Evolutionary conservation across 345 rosid genomes (phyloP).

Genomic region (Bruguiera gymnorhiza): DNA sequence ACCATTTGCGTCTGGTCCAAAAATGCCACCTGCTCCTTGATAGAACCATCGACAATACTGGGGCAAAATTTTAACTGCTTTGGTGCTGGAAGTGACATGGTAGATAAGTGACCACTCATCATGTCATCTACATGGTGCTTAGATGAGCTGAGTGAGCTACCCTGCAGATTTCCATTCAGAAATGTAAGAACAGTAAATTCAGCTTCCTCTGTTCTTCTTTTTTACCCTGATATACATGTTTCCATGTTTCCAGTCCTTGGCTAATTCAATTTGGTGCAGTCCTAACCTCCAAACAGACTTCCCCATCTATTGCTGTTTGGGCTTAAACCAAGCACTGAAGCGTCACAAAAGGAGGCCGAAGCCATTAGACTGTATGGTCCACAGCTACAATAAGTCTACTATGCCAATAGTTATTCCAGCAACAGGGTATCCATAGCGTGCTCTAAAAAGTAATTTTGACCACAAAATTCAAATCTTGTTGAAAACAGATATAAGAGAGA

Average conservation of each 20-base stretch:
- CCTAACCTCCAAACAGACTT: too few relatives aligned
- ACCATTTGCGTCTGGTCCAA: slow-evolving; percentile 18
- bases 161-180: slow-evolving; percentile 35
- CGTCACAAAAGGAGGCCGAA: too few relatives aligned
- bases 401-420: too few relatives aligned
- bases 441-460: too few relatives aligned
- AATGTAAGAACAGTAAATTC: slow-evolving; percentile 12
- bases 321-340: too few relatives aligned
- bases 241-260: not conserved
- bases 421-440: too few relatives aligned
- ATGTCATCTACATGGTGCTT: slow-evolving; percentile 38
- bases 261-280: too few relatives aligned
- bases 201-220: not conserved
- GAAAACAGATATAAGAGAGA: too few relatives aligned
- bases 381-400: too few relatives aligned
- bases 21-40: slow-evolving; percentile 17
- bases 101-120: slow-evolving; percentile 39
- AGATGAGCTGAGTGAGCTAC: slow-evolving; percentile 41
- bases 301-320: too few relatives aligned
- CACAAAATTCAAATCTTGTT: too few relatives aligned
- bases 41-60: slow-evolving; percentile 14
- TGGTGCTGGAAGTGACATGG: slow-evolving; percentile 20
- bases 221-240: not conserved
- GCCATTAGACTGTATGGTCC: too few relatives aligned
- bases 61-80: slow-evolving; percentile 25